Conservation (phyloP, 495 filamentous ascomycete species). For the Halenospora varia region DNA sequence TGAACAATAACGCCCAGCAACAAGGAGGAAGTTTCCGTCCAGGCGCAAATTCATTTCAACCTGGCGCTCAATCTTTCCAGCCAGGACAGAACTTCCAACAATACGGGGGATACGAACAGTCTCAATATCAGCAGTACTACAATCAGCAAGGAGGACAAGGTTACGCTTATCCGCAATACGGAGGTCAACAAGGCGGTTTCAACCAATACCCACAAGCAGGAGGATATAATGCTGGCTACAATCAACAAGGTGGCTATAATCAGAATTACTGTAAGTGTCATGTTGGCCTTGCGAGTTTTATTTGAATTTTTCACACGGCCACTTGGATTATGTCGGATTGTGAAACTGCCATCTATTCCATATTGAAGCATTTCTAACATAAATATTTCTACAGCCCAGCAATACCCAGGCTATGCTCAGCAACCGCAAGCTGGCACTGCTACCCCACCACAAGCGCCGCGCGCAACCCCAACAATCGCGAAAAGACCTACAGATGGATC, state of each 20-base stretch:
- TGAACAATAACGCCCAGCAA: constrained; percentile 50
- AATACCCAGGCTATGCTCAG: constrained; percentile 34
- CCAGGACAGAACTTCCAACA: constrained; percentile 68
- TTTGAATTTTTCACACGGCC: background rate
- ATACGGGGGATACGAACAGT: constrained; percentile 40
- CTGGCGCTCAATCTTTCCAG: constrained; percentile 70
- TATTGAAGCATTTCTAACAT: constrained; percentile 4
- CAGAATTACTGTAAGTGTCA: constrained; percentile 51
- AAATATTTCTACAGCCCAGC: constrained; percentile 15
- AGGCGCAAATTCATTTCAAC: constrained; percentile 76
- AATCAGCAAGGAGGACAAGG: constrained; percentile 18
- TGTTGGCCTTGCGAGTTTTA: background rate
- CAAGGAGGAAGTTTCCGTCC: constrained; percentile 59
- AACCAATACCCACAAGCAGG: constrained; percentile 52
- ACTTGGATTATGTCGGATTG: background rate
- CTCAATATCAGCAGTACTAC: constrained; percentile 25
- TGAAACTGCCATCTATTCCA: background rate
- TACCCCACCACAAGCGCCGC: constrained; percentile 36
- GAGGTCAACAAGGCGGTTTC: constrained; percentile 43
- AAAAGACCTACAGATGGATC: constrained; percentile 49
- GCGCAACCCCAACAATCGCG: constrained; percentile 60
- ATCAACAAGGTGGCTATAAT: constrained; percentile 47
- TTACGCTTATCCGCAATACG: constrained; percentile 49
- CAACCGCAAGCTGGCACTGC: constrained; percentile 43
- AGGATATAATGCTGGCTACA: constrained; percentile 40